Base-by-base conservation (phyloP, 805 yeast species). In the Candida incommunis region DNA sequence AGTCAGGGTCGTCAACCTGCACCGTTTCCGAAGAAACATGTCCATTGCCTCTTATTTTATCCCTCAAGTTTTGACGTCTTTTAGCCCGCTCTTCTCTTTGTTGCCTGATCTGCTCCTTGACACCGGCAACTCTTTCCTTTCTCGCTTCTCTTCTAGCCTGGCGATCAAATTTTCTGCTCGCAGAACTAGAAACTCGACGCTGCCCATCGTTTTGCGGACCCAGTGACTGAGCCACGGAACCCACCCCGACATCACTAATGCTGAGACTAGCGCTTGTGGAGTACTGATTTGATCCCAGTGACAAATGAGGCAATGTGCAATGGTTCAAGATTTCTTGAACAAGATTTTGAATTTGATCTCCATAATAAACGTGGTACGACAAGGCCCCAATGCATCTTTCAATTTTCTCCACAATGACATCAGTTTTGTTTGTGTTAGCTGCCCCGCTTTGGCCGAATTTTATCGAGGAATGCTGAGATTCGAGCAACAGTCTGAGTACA, bases 331-430 rank as follows among this genome's bases (percentile, higher is more conserved):
- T 66, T 47, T 82, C 94, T 23, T 76, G 73, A 18, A 87, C 66
- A 67, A 90, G 80, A 58, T 88, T 96, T 15, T 80, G 72, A 3
- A 82, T 75, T 60, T 92, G 98, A 52, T 86, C 94, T 48, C 79
- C 79, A 59, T 90, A 90, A 55, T 87, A 87, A 11, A 79, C 73
- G 58, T 87, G 95, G 2, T 76, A 72, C 1, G 87, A 78, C 44
- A 90, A 68, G 47, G 81, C 78, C 47, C 79, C 75, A 45, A 88
- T 74, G 22, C 87, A 75, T 21, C 54, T 40, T 63, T 37, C 43
- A 16, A 18, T 29, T 13, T 23, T 44, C 40, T 35, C 31, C 16
- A 23, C 34, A 40, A 23, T 44, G 18, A 40, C 41, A 3, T 29
- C 18, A 18, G 34, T 23, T 27, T 34, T 31, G 13, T 7, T 13